A percentile compares a stretch with the other conserved stretches of the same genome.
These are phyloP conservation scores for Vitis cinerea DNA, from an alignment of 164 flowering plant genomes.

Conservation along the genomic window DNA sequence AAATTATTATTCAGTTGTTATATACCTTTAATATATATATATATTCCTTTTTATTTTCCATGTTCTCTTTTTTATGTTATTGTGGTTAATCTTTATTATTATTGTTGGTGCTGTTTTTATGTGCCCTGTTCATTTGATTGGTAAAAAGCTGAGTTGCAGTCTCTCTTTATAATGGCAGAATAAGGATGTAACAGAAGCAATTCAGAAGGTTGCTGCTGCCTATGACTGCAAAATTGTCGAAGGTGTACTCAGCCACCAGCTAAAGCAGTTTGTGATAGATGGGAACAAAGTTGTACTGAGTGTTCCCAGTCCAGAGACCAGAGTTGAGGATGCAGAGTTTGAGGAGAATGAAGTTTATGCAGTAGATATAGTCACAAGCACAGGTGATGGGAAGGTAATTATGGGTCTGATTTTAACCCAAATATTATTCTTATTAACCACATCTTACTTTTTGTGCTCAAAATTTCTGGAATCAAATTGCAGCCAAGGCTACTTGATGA, in stretches of 20 bases:
- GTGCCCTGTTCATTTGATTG: too few relatives aligned
- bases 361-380: slow-evolving; percentile 82
- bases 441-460: not conserved
- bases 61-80: too few relatives aligned
- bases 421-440: not conserved
- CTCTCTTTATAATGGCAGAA: slow-evolving; percentile 45
- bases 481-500: slow-evolving; percentile 96
- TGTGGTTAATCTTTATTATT: too few relatives aligned
- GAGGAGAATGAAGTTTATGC: slow-evolving; percentile 96
- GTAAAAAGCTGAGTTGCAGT: too few relatives aligned
- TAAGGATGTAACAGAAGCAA: slow-evolving; percentile 93
- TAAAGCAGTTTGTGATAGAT: slow-evolving; percentile 92
- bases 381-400: slow-evolving; percentile 96
- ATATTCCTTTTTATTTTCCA: too few relatives aligned
- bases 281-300: slow-evolving; percentile 88
- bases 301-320: slow-evolving; percentile 70
- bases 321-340: slow-evolving; percentile 94
- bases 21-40: too few relatives aligned
- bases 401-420: not conserved
- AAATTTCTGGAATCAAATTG: slow-evolving; percentile 6
- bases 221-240: slow-evolving; percentile 96
- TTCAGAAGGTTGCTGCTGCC: slow-evolving; percentile 96
- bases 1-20: too few relatives aligned
- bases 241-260: slow-evolving; percentile 91
- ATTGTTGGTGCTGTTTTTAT: too few relatives aligned